Percentiles rank a stretch among this genome's conserved stretches.
Conservation (phyloP, 23 red algal genomes). For the Gracilaria caudata region DNA sequence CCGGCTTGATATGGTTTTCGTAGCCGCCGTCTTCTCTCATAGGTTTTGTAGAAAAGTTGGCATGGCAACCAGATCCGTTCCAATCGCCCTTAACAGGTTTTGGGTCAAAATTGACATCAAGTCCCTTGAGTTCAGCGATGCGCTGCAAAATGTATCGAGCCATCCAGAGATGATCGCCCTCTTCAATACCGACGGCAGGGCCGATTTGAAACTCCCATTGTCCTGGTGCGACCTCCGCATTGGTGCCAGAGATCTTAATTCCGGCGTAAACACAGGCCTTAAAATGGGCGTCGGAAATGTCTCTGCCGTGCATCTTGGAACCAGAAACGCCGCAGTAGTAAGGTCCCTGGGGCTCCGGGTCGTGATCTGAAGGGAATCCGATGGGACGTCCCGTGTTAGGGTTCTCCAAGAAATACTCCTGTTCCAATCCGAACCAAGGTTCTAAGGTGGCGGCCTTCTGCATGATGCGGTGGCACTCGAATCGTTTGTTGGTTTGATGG, state of each 20-base stretch:
- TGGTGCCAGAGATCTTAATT: constrained; percentile 92
- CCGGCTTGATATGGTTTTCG: constrained; percentile 78
- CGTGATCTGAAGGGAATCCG: constrained; percentile 83
- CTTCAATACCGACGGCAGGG: constrained; percentile 86
- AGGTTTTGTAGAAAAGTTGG: constrained; percentile 97
- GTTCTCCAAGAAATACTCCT: constrained; percentile 95
- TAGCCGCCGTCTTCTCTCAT: constrained; percentile 93
- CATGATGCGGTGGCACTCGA: constrained; percentile 69
- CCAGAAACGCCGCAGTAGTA: constrained; percentile 97
- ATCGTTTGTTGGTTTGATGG: constrained; percentile 86
- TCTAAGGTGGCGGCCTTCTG: constrained; percentile 60
- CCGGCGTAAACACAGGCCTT: constrained; percentile 98
- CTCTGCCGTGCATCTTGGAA: constrained; percentile 80
- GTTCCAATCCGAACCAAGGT: constrained; percentile 99
- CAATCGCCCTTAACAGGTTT: constrained; percentile 96
- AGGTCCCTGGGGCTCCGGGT: constrained; percentile 84
- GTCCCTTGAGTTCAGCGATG: constrained; percentile 84
- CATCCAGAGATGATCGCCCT: constrained; percentile 93
- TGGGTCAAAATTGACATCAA: constrained; percentile 75
- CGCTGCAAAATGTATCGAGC: constrained; percentile 90
- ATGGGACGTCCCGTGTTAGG: constrained; percentile 78
- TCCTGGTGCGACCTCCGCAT: constrained; percentile 91
- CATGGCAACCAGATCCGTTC: constrained; percentile 96
- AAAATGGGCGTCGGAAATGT: constrained; percentile 92
- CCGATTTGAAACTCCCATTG: constrained; percentile 99